These are phyloP conservation scores for Aureobasidium subglaciale DNA, from an alignment of 2,329 filamentous ascomycete species.

Conservation along the genomic window DNA sequence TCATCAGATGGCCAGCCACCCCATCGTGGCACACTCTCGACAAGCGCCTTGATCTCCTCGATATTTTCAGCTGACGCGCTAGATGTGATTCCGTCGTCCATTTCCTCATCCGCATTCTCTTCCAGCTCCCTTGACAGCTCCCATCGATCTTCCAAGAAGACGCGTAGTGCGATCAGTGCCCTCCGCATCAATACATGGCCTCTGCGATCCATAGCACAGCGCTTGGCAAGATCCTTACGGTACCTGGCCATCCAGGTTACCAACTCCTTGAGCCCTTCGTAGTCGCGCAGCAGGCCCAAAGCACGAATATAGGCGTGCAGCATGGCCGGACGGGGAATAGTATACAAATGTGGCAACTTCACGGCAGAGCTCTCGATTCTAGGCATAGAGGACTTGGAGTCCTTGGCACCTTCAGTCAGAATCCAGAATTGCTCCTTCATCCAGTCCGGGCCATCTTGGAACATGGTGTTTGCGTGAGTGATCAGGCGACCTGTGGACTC, in stretches of 20 bases:
- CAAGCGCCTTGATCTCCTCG: constrained; percentile 19
- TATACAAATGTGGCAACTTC: constrained; percentile 30
- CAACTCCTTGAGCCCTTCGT: constrained; percentile 49
- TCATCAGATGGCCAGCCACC: constrained; percentile 38
- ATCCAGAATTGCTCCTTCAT: constrained; percentile 13
- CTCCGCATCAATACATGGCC: constrained; percentile 29
- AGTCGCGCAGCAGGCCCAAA: constrained; percentile 55
- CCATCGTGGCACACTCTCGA: constrained; percentile 34
- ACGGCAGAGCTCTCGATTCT: not conserved
- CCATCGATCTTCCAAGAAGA: constrained; percentile 34
- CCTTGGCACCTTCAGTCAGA: constrained; percentile 9
- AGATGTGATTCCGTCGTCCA: not conserved
- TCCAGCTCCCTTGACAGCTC: not conserved
- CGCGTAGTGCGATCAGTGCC: constrained; percentile 34
- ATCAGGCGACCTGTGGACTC: not conserved
- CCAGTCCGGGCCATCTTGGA: not conserved
- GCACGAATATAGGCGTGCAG: constrained; percentile 57
- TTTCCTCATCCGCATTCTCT: too few species aligned
- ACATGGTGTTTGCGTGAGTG: not conserved
- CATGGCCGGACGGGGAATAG: constrained; percentile 40
- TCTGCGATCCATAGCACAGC: constrained; percentile 24
- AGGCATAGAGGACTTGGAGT: not conserved
- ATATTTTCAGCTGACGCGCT: constrained; percentile 18
- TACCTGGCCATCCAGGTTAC: constrained; percentile 53
- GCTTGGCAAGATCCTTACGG: constrained; percentile 31